Evolutionary conservation across 352 stramenopile species (phyloP).

Genomic region (Phytophthora colocasiae): DNA sequence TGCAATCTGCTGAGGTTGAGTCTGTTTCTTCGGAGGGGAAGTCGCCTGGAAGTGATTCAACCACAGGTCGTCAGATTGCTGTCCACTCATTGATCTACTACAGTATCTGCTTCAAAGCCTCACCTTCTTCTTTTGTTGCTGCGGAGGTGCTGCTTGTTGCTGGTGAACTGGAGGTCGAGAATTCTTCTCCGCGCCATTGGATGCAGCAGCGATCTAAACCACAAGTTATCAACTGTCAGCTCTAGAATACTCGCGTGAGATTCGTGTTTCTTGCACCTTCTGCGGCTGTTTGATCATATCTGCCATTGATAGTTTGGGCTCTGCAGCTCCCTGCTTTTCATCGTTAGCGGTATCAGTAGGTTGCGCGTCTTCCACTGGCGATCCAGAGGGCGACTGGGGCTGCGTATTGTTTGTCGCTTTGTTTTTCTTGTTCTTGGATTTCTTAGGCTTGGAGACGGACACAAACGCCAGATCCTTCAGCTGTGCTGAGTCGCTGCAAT

Average conservation of each 20-base stretch:
- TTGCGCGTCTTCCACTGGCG: constrained; percentile 22
- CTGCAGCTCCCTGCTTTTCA: constrained; percentile 8
- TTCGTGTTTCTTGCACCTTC: constrained; percentile 16
- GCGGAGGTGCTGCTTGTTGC: constrained; percentile 15
- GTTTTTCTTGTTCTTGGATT: constrained; percentile 61
- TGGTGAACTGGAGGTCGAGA: constrained; percentile 3
- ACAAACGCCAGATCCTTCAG: constrained; percentile 83
- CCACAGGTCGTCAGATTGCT: constrained; percentile 12
- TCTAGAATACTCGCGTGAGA: background rate
- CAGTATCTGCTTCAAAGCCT: background rate
- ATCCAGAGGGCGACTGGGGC: constrained; percentile 14
- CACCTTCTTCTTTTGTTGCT: constrained; percentile 35
- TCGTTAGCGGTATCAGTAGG: constrained; percentile 3
- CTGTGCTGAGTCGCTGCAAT: constrained; percentile 58
- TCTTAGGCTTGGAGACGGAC: constrained; percentile 66
- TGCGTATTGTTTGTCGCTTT: constrained; percentile 25
- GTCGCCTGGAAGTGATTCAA: constrained; percentile 18
- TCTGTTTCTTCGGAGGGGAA: constrained; percentile 26
- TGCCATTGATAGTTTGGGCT: constrained; percentile 15
- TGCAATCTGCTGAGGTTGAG: constrained; percentile 25
- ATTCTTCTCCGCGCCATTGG: constrained; percentile 28
- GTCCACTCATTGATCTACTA: background rate
- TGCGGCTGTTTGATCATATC: constrained; percentile 29
- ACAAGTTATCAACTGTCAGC: background rate
- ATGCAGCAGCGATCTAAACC: constrained; percentile 7